These are phyloP conservation scores for Aspergillus panamensis DNA, from an alignment of 495 filamentous ascomycete genomes.

Conservation along the genomic window DNA sequence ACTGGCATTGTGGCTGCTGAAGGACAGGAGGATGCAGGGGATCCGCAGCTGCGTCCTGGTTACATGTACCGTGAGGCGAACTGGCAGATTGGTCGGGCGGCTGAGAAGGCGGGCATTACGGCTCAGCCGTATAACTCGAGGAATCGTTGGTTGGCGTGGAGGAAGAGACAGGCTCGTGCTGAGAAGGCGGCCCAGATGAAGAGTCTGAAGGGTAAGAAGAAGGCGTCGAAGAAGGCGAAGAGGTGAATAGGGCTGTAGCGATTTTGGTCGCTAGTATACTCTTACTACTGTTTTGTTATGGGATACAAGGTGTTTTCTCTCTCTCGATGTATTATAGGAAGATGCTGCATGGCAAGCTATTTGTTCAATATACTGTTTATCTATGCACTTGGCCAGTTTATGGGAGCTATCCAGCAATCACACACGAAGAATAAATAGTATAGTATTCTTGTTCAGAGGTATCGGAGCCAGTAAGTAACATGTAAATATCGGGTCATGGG, in stretches of 20 bases:
- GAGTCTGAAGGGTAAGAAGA: conserved; percentile 54
- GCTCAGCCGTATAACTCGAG: conserved; percentile 50
- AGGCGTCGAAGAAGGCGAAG: conserved; percentile 42
- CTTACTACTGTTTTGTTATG: conserved; percentile 11
- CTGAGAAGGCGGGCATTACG: conserved; percentile 55
- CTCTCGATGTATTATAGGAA: conserved; percentile 36
- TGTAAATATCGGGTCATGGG: conserved; percentile 1
- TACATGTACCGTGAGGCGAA: conserved; percentile 83
- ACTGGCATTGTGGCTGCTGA: conserved; percentile 34
- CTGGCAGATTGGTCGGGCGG: conserved; percentile 73
- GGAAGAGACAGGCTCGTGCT: conserved; percentile 52
- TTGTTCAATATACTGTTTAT: neutral
- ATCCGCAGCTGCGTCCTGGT: conserved; percentile 57
- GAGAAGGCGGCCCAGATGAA: conserved; percentile 55
- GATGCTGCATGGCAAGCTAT: conserved; percentile 9
- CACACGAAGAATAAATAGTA: neutral
- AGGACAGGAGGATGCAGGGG: conserved; percentile 32
- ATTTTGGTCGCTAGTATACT: conserved; percentile 12
- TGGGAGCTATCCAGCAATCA: neutral
- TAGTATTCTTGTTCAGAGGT: too few relatives aligned
- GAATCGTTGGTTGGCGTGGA: conserved; percentile 62
- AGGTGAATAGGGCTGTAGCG: neutral
- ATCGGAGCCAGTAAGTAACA: too few relatives aligned
- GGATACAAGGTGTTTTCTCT: conserved; percentile 33
- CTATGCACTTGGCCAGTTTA: neutral